Percentiles rank a stretch among this genome's conserved stretches.
These are phyloP conservation scores for Solanum neorickii DNA, from an alignment of 257 asterid species.

Conservation along the genomic window DNA sequence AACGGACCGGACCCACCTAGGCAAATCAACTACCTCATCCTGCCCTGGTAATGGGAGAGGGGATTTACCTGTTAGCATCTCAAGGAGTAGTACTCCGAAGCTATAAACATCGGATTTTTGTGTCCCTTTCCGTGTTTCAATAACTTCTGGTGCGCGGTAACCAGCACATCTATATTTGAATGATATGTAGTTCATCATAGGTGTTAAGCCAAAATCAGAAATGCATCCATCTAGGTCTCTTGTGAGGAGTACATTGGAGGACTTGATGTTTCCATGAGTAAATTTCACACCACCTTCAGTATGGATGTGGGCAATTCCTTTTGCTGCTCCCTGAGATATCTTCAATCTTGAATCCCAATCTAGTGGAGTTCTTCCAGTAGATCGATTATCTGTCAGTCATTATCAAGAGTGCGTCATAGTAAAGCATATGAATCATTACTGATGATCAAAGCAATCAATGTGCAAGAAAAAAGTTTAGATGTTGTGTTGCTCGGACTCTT, in stretches of 20 bases:
- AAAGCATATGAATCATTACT: not conserved
- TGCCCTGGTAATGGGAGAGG: conserved; percentile 48
- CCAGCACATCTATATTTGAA: conserved; percentile 57
- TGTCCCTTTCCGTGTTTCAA: conserved; percentile 46
- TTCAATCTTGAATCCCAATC: conserved; percentile 84
- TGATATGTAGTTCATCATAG: conserved; percentile 41
- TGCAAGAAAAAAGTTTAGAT: not conserved
- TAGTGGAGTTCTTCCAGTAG: conserved; percentile 29
- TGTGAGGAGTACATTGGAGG: conserved; percentile 72
- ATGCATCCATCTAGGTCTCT: conserved; percentile 42
- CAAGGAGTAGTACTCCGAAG: conserved; percentile 86
- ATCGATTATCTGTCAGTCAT: conserved; percentile 37
- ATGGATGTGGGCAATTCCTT: conserved; percentile 71
- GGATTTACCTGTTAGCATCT: conserved; percentile 80
- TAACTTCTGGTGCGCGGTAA: conserved; percentile 85
- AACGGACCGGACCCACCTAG: conserved; percentile 90
- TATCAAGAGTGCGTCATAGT: not conserved
- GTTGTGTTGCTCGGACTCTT: not conserved
- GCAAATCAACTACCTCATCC: conserved; percentile 67
- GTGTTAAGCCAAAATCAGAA: conserved; percentile 59
- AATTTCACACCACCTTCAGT: conserved; percentile 45
- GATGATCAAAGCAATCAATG: not conserved
- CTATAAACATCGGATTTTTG: conserved; percentile 87
- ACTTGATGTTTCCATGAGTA: conserved; percentile 72
- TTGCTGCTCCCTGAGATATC: conserved; percentile 64